Evolutionary conservation across 139 green algal species (phyloP), one percentile per base, ranked within the genome.

Genomic region (Eudorina sp.): DNA sequence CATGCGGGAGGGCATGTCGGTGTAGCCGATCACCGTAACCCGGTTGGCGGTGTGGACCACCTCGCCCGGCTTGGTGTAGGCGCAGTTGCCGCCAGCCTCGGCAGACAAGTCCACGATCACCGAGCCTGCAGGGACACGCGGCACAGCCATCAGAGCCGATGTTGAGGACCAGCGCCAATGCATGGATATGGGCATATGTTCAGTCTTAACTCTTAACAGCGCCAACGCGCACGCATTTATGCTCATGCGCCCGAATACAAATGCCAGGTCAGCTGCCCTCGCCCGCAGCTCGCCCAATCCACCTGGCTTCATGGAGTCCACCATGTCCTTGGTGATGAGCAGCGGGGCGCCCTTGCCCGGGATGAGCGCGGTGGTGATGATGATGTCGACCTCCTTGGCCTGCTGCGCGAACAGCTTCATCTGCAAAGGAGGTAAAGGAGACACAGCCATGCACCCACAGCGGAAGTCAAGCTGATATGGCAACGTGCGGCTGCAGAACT

Each of bases 71-170:
- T 89, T 66, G 31, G 92, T 95, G 89, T 93, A 92, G 31, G 70
- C 92, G 66, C 90, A 87, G 89, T 95, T 95, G 62, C 92, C 92
- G 9, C 90, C 97, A 4, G 92, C 81, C 90, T 98, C 96, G 0
- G 97, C 94, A 0, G 97, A 97, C 79, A 99, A 92, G 90, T 99
- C 97, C 64, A 99, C 96, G 11, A 96, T 92, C 83, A 98, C 95
- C 34, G 86, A 94, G 69, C 94, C 94, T 76, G 79, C 19, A 27
- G n/a, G n/a, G n/a, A n/a, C n/a, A n/a, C n/a, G n/a, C n/a, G n/a
- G n/a, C n/a, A n/a, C n/a, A n/a, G n/a, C n/a, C n/a, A n/a, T n/a
- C n/a, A n/a, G n/a, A n/a, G n/a, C n/a, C n/a, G n/a, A n/a, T n/a
- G n/a, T n/a, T n/a, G n/a, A n/a, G n/a, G n/a, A n/a, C n/a, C n/a